Evolutionary conservation across 306 rosid species (phyloP).

Genomic region (Lathyrus sativus): DNA sequence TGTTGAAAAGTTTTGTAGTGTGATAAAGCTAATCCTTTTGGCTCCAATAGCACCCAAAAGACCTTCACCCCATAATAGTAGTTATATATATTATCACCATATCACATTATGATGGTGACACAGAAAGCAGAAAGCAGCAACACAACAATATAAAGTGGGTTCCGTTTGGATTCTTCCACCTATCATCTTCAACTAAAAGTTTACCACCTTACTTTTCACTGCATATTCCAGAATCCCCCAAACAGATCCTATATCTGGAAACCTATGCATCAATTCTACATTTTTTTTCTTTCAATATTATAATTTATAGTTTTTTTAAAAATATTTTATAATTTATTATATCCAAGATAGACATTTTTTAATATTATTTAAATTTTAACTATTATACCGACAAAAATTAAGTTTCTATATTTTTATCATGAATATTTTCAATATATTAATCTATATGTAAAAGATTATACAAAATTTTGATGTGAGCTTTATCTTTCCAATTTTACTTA

Average conservation of each 20-base stretch:
- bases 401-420: no score
- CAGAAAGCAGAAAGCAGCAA: constrained; percentile 44
- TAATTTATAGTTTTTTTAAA: no score
- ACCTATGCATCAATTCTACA: not conserved
- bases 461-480: no score
- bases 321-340: no score
- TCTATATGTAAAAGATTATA: no score
- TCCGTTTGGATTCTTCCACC: constrained; percentile 45
- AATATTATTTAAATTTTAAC: no score
- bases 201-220: constrained; percentile 24
- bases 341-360: no score
- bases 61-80: constrained; percentile 22
- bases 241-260: constrained; percentile 33
- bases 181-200: constrained; percentile 25
- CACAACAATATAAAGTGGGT: constrained; percentile 34
- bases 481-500: no score
- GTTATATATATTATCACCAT: constrained; percentile 1
- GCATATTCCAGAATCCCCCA: constrained; percentile 49
- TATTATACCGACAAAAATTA: no score
- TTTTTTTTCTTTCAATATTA: no score
- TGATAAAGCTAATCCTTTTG: constrained; percentile 8
- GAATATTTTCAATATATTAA: no score
- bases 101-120: constrained; percentile 42
- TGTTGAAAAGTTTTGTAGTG: no score
- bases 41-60: constrained; percentile 35